These are phyloP conservation scores for Chamaecyparis obtusa DNA, from an alignment of 75 land plant species.

Conservation along the genomic window DNA sequence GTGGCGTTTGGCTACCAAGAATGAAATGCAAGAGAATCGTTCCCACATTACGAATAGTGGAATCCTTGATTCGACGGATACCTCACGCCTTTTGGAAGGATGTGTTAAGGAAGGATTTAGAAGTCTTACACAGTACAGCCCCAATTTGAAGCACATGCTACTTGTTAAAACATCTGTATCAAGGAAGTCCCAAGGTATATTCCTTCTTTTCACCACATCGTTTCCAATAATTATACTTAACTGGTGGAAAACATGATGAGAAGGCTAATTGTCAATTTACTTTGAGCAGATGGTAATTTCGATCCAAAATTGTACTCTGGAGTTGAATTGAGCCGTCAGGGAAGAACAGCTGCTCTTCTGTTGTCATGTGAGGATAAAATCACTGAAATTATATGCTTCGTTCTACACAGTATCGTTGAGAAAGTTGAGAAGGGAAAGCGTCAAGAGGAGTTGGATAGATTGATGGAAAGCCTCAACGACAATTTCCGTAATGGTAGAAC, in stretches of 20 bases:
- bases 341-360: not conserved
- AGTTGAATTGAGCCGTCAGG: not conserved
- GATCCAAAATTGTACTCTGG: not conserved
- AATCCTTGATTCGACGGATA: not conserved
- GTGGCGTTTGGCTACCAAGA: not conserved
- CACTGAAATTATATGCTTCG: not conserved
- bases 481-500: not conserved
- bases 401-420: not conserved
- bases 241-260: not conserved
- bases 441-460: not conserved
- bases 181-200: not conserved
- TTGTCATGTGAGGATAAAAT: not conserved
- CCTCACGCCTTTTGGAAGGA: not conserved
- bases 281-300: not conserved
- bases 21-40: not conserved
- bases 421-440: not conserved
- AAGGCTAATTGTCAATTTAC: not conserved
- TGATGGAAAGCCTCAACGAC: not conserved
- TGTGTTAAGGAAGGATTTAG: not conserved
- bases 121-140: not conserved
- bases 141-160: not conserved
- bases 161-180: not conserved
- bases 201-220: not conserved
- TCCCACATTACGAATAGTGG: not conserved
- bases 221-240: not conserved